Evolutionary conservation across 192 early-diverging fungal genomes (phyloP).

Genomic region (Entomortierella chlamydospora): DNA sequence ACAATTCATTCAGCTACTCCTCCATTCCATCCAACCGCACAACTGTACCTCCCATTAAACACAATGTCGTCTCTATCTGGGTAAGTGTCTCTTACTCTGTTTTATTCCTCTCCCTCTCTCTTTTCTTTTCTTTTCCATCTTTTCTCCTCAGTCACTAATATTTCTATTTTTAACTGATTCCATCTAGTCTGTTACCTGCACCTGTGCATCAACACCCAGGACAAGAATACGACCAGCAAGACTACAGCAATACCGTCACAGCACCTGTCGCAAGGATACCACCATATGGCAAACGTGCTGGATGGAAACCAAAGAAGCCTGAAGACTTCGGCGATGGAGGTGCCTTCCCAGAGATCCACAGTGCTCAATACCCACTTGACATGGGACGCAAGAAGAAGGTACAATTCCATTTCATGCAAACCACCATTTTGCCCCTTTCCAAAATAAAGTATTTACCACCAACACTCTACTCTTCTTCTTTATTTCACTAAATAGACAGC

Average conservation of each 20-base stretch:
- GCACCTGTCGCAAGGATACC: slow-evolving; percentile 61
- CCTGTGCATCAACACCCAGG: slow-evolving; percentile 47
- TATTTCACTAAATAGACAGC: slow-evolving; percentile 3
- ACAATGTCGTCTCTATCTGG: slow-evolving; percentile 38
- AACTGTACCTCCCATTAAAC: background rate
- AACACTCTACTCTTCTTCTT: too few species aligned
- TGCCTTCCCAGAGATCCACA: slow-evolving; percentile 94
- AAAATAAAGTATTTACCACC: too few species aligned
- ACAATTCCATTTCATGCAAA: too few species aligned
- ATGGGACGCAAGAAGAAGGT: slow-evolving; percentile 86
- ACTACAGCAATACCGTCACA: slow-evolving; percentile 23
- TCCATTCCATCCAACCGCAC: background rate
- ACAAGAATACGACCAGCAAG: slow-evolving; percentile 35
- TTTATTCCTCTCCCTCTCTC: background rate
- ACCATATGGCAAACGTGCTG: slow-evolving; percentile 82
- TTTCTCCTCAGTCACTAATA: slow-evolving; percentile 1
- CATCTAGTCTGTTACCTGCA: slow-evolving; percentile 34
- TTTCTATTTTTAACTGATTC: background rate
- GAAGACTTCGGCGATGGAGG: slow-evolving; percentile 98
- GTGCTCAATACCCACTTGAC: slow-evolving; percentile 93
- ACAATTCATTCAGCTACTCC: background rate
- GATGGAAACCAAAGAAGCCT: slow-evolving; percentile 80
- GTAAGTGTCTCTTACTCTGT: slow-evolving; percentile 2
- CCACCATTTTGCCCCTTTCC: background rate
- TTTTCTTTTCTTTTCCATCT: background rate